Base-by-base conservation (phyloP, 1,284 basidiomycete genomes). In the Salmacisia buchloeana region DNA sequence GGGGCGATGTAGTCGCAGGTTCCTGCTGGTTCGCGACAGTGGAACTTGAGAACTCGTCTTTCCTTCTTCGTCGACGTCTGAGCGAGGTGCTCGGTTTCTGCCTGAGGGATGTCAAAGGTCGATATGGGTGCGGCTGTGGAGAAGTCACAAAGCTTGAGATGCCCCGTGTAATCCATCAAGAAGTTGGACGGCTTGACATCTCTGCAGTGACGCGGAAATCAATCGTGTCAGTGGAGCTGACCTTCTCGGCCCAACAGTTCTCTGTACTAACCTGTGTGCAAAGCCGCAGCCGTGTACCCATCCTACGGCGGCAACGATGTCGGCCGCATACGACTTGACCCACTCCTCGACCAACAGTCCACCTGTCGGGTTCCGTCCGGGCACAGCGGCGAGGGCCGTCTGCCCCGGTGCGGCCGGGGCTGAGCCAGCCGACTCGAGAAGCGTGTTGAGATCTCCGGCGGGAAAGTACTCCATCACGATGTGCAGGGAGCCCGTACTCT, bases 151-250 rank as follows among this genome's bases (percentile, higher is more conserved):
- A 79, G 68, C 58, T 77, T 74, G 57, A 79, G 69, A 45, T 77
- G 77, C 21, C 77, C 77, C 13, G 64, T 67, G 21, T 60, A 58
- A 52, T 75, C 70, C 21, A 79, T 64, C 27, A 79, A 60, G 49
- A 78, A 79, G 65, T 79, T 79, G 60, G 68, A 69, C 10, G 77
- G 77, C 57, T 79, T 79, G 62, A 79, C 69, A 43, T 79, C 77
- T 41, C 77, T 65, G 61, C 4, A 27, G n/a, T n/a, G 13, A 45
- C 6, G 5, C 41, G 18, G 12, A 43, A 21, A 25, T 13, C 9
- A 7, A 56, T 36, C 31, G 23, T n/a, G 33, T 58, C 9, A 59
- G 46, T 33, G 13, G 21, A 38, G 34, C 29, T 29, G 18, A 58
- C 10, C 10, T 13, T 6, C 9, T 23, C 18, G 38, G 6, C 12